These are phyloP conservation scores for Mortierella antarctica DNA, from an alignment of 192 early-diverging fungal genomes.

Conservation along the genomic window DNA sequence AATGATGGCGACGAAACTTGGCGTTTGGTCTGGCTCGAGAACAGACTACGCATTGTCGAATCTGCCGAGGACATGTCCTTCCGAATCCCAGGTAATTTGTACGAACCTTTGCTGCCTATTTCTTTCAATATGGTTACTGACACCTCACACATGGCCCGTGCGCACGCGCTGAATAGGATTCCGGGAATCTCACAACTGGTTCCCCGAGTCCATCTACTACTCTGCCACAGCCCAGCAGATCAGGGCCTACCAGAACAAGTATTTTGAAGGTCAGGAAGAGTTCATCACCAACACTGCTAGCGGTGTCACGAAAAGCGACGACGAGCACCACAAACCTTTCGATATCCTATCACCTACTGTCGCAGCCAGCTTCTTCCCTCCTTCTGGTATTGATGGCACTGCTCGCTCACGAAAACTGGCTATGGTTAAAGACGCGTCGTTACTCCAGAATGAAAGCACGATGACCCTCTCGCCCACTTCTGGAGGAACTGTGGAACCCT, in stretches of 20 bases:
- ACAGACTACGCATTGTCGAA: slow-evolving; percentile 4
- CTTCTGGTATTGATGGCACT: too few relatives aligned
- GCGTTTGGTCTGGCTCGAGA: slow-evolving; percentile 12
- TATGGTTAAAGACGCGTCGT: too few relatives aligned
- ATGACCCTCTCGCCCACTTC: too few relatives aligned
- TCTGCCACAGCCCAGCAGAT: slow-evolving; percentile 3
- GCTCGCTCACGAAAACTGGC: too few relatives aligned
- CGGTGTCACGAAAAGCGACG: too few relatives aligned
- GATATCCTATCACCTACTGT: too few relatives aligned
- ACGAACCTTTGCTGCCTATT: neutral
- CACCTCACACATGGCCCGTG: neutral
- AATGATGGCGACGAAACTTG: slow-evolving; percentile 5
- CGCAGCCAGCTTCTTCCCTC: too few relatives aligned
- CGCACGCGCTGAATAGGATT: neutral
- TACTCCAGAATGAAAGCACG: too few relatives aligned
- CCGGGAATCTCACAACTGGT: neutral
- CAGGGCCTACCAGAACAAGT: neutral
- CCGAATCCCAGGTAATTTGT: slow-evolving; percentile 6
- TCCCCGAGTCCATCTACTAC: slow-evolving; percentile 4
- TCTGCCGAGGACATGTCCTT: slow-evolving; percentile 8
- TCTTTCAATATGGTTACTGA: neutral
- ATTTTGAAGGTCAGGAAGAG: neutral
- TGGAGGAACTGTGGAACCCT: too few relatives aligned
- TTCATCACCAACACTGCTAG: too few relatives aligned
- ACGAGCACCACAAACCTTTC: too few relatives aligned